Evolutionary conservation across 2,329 filamentous ascomycete genomes (phyloP).

Genomic region (Colletotrichum lupini): DNA sequence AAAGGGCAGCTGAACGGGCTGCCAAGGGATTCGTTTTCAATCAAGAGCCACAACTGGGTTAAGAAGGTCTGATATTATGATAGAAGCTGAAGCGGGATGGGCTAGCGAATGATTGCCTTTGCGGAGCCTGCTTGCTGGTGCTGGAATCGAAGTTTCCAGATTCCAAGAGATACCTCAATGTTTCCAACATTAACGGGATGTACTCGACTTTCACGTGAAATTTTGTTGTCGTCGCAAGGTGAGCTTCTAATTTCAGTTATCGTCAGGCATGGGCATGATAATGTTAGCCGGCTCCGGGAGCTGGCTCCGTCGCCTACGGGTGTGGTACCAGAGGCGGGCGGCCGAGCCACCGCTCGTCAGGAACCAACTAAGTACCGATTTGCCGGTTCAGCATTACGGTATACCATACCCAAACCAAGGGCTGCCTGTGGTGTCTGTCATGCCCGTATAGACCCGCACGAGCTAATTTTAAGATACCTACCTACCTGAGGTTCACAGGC

Average conservation of each 20-base stretch:
- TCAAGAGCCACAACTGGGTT: background rate
- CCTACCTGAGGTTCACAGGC: background rate
- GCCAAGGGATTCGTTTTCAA: background rate
- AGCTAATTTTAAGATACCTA: background rate
- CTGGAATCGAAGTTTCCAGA: background rate
- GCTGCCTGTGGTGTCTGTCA: background rate
- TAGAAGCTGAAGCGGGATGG: background rate
- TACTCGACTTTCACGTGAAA: background rate
- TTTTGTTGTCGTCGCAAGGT: background rate
- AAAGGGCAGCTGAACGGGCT: background rate
- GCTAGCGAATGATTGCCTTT: background rate
- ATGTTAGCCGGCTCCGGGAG: background rate
- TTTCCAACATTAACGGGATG: background rate
- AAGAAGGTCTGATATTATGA: background rate
- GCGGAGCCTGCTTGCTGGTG: background rate
- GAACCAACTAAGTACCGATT: background rate
- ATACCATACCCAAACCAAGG: no score
- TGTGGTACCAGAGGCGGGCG: background rate
- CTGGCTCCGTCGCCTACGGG: background rate
- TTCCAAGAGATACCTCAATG: background rate
- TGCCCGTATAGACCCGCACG: background rate
- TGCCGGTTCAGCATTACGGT: no score
- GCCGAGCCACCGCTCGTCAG: no score
- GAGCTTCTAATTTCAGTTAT: background rate
- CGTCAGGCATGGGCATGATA: background rate